phyloP scores from a whole-genome alignment of 176 grass and related monocot species.

The Aegilops longissima region DNA sequence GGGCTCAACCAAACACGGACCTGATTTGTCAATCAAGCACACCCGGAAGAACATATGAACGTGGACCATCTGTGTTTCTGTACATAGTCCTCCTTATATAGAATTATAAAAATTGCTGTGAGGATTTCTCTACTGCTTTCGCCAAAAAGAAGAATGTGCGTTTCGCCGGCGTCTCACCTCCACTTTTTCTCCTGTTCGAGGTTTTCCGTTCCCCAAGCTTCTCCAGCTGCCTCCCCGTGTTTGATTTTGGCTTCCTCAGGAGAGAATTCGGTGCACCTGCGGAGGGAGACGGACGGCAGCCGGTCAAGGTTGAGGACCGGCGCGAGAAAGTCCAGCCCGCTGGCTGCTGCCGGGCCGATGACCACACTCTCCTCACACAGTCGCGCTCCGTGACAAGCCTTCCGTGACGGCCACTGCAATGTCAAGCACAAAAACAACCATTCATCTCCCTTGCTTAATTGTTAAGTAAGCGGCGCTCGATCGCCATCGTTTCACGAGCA shows the following conservation, averaged over 20 bases:
- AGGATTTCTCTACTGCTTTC: too few species aligned
- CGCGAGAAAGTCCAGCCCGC: background rate
- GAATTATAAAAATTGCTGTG: too few species aligned
- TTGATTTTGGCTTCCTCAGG: background rate
- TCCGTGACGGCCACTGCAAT: too few species aligned
- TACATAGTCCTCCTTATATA: too few species aligned
- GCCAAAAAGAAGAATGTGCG: too few species aligned
- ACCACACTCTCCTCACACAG: background rate
- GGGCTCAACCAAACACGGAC: too few species aligned
- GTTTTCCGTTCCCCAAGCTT: background rate
- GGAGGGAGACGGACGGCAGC: background rate
- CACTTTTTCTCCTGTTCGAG: too few species aligned
- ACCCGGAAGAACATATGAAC: too few species aligned
- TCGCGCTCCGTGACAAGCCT: background rate
- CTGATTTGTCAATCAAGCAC: too few species aligned
- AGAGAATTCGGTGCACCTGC: background rate
- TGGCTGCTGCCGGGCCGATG: background rate
- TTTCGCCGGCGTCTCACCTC: too few species aligned
- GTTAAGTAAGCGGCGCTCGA: background rate
- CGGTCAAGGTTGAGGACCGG: background rate
- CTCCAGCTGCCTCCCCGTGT: background rate
- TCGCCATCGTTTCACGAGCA: background rate
- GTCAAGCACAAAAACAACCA: too few species aligned
- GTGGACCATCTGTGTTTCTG: too few species aligned
- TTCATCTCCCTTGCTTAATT: background rate